These are phyloP conservation scores for Septoria linicola DNA, from an alignment of 2,329 filamentous ascomycete genomes.

Conservation along the genomic window DNA sequence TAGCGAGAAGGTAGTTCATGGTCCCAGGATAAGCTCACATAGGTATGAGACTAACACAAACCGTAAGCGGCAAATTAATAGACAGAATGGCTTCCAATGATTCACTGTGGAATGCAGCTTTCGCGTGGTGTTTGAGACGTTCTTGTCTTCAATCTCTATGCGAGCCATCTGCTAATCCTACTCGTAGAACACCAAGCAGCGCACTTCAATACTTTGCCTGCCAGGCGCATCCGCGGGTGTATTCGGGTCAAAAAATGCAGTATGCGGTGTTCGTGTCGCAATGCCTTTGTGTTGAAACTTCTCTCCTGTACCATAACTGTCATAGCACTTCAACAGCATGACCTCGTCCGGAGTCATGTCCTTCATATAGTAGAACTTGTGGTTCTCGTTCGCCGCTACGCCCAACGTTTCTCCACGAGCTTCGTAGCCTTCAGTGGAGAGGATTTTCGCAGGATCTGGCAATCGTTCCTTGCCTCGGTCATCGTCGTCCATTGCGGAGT, in stretches of 20 bases:
- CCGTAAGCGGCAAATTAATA: too few relatives aligned
- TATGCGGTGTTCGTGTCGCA: conserved; percentile 61
- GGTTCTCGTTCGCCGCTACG: conserved; percentile 57
- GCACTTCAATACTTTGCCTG: conserved; percentile 84
- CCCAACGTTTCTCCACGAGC: conserved; percentile 63
- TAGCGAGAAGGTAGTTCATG: too few relatives aligned
- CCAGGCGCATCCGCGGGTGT: conserved; percentile 67
- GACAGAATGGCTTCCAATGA: too few relatives aligned
- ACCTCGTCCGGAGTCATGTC: conserved; percentile 63
- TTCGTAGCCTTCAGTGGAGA: conserved; percentile 61
- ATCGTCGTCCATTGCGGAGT: conserved; percentile 45
- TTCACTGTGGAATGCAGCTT: too few relatives aligned
- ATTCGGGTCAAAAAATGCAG: conserved; percentile 74
- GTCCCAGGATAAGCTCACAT: too few relatives aligned
- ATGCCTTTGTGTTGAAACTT: conserved; percentile 40
- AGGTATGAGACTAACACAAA: too few relatives aligned
- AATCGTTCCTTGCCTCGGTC: conserved; percentile 60
- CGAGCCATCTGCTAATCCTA: too few relatives aligned
- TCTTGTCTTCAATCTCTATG: too few relatives aligned
- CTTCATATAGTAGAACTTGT: conserved; percentile 65
- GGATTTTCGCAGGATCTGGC: conserved; percentile 48
- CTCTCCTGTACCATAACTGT: conserved; percentile 46
- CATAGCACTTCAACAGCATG: conserved; percentile 54
- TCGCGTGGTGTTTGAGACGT: too few relatives aligned
- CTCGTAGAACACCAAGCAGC: conserved; percentile 69